Conservation (phyloP, 179 eudicot genomes). For the Spinacia oleracea region DNA sequence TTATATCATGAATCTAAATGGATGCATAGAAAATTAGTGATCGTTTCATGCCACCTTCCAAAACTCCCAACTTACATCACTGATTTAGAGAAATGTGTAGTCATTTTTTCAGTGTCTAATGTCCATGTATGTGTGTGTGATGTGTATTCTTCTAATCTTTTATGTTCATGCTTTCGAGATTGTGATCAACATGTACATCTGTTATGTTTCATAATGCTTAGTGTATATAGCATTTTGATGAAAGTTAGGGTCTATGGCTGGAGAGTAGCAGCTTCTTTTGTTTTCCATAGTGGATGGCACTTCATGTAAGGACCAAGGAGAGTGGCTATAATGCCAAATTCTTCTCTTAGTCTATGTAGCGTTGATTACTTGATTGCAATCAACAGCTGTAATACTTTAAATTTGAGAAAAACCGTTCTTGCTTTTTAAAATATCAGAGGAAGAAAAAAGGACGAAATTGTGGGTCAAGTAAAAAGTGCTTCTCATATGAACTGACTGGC, state of each 20-base stretch:
- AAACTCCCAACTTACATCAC: neutral
- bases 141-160: neutral
- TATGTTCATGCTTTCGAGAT: neutral
- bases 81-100: neutral
- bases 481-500: neutral
- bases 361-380: no score
- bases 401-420: no score
- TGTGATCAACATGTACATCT: neutral
- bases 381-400: no score
- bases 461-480: no score
- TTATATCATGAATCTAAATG: neutral
- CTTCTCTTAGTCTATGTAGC: neutral
- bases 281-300: neutral
- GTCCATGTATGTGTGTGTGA: neutral
- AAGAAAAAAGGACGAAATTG: no score
- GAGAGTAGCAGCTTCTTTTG: neutral
- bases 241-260: neutral
- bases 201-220: neutral
- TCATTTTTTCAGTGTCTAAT: neutral
- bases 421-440: no score
- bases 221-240: neutral
- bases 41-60: neutral
- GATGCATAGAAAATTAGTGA: neutral
- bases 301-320: no score
- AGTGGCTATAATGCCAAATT: neutral